Evolutionary conservation across 1,139 yeast genomes (phyloP).

Genomic region (Candida sojae): DNA sequence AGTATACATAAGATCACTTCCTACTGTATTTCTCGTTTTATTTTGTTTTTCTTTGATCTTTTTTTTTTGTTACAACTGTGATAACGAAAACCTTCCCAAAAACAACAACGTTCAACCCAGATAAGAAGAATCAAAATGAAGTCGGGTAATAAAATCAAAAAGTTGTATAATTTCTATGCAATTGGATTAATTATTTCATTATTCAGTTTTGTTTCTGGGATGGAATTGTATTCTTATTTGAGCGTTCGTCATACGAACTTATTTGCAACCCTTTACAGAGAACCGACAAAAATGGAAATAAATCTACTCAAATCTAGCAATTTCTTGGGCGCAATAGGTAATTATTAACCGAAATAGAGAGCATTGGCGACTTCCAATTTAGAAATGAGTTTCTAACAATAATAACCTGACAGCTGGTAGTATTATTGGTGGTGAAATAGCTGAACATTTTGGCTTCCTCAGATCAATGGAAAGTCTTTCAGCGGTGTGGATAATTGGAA

Average conservation of each 20-base stretch:
- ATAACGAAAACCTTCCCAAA: background rate
- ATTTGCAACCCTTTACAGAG: slow-evolving; percentile 26
- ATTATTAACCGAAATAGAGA: slow-evolving; percentile 9
- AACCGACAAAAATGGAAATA: slow-evolving; percentile 24
- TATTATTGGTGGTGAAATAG: slow-evolving; percentile 31
- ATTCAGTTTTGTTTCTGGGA: slow-evolving; percentile 29
- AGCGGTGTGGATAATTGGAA: slow-evolving; percentile 31
- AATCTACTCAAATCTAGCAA: slow-evolving; percentile 29
- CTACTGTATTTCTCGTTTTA: background rate
- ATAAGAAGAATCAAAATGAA: background rate
- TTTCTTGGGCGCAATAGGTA: slow-evolving; percentile 36
- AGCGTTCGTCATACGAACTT: slow-evolving; percentile 23
- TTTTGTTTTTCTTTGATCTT: background rate
- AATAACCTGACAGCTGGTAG: slow-evolving; percentile 28
- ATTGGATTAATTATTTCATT: slow-evolving; percentile 21
- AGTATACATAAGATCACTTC: no score
- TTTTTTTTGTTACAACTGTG: background rate
- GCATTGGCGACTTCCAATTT: background rate
- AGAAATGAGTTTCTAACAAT: background rate
- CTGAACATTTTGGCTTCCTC: slow-evolving; percentile 31
- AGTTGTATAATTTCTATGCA: slow-evolving; percentile 14
- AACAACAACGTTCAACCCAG: no score
- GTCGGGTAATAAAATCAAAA: slow-evolving; percentile 8
- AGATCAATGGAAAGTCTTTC: slow-evolving; percentile 26
- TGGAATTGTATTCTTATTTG: slow-evolving; percentile 30